Conservation (phyloP, 257 asterid species). For the Paulownia fortunei region DNA sequence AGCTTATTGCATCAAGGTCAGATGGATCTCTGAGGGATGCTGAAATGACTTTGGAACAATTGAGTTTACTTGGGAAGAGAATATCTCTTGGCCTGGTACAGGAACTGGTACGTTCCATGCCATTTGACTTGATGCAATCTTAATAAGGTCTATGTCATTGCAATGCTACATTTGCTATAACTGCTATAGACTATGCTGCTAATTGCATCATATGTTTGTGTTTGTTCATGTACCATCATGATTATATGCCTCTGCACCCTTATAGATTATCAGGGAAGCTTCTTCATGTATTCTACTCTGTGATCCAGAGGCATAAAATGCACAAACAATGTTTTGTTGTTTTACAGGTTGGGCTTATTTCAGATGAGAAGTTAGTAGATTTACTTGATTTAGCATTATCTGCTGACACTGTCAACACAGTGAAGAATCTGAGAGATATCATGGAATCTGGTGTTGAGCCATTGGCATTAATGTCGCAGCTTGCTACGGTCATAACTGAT, state of each 20-base stretch:
- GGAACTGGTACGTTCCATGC: constrained; percentile 59
- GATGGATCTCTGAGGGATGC: constrained; percentile 98
- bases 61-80: constrained; percentile 90
- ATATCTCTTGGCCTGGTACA: constrained; percentile 89
- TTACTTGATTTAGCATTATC: constrained; percentile 95
- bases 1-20: constrained; percentile 92
- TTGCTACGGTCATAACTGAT: constrained; percentile 94
- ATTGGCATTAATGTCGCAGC: constrained; percentile 95
- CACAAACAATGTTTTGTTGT: constrained; percentile 1
- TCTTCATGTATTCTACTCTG: not conserved
- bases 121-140: constrained; percentile 13
- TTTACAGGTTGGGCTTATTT: constrained; percentile 87
- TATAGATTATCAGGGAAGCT: not conserved
- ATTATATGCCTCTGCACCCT: not conserved
- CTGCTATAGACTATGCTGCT: not conserved
- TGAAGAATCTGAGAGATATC: constrained; percentile 88
- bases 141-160: not conserved
- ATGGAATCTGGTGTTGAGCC: constrained; percentile 98
- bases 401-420: constrained; percentile 96
- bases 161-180: not conserved
- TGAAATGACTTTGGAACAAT: constrained; percentile 96
- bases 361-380: constrained; percentile 93
- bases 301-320: constrained; percentile 12
- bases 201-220: not conserved
- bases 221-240: not conserved